phyloP scores from a whole-genome alignment of 176 grass and related monocot species.

The Hsuehochloa calcarea region DNA sequence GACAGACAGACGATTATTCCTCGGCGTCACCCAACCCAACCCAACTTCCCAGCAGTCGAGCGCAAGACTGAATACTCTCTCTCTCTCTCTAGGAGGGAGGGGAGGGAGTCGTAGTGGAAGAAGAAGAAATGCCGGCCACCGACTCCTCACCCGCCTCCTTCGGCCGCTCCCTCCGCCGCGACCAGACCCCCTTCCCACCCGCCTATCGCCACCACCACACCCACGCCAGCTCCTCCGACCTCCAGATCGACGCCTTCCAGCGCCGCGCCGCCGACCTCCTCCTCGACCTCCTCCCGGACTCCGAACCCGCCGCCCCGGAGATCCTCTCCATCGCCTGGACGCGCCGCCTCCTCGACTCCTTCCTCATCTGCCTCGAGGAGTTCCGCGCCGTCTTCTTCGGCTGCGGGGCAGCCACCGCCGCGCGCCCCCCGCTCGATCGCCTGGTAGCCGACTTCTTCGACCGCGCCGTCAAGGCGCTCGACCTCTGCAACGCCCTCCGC shows the following conservation, averaged over 20 bases:
- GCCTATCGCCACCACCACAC: not conserved
- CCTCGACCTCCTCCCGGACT: constrained; percentile 42
- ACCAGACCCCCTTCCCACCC: constrained; percentile 43
- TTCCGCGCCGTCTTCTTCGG: constrained; percentile 67
- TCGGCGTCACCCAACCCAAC: no score
- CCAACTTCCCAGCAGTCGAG: no score
- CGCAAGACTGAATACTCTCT: no score
- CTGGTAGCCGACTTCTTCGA: constrained; percentile 85
- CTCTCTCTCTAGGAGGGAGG: no score
- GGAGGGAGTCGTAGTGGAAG: no score
- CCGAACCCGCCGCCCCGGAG: not conserved
- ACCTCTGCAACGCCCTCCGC: constrained; percentile 91
- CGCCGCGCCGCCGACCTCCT: constrained; percentile 44
- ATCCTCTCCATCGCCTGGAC: constrained; percentile 77
- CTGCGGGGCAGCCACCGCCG: not conserved
- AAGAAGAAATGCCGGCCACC: constrained; percentile 37
- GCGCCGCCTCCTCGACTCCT: constrained; percentile 57
- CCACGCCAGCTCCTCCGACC: constrained; percentile 31
- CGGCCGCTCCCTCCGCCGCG: constrained; percentile 50
- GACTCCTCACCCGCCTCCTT: constrained; percentile 52
- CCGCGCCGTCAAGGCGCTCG: constrained; percentile 83
- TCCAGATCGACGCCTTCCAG: constrained; percentile 60
- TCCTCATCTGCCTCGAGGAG: constrained; percentile 75
- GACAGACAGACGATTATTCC: no score
- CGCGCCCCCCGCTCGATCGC: constrained; percentile 59